Base-by-base conservation (phyloP, 352 stramenopile species). In the Globisporangium parvum region DNA sequence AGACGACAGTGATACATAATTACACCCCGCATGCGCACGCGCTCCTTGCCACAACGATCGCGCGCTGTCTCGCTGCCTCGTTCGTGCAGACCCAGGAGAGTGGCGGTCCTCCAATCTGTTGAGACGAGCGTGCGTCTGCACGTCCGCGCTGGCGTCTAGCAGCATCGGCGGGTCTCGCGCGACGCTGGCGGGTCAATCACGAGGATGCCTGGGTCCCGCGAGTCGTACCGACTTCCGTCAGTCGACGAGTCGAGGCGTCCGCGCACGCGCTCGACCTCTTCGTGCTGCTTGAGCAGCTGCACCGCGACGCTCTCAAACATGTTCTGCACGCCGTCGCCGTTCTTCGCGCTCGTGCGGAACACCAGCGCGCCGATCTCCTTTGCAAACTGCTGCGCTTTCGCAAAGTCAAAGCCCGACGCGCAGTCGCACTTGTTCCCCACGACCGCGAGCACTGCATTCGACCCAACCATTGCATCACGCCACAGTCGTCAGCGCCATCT, bases 391-490 rank as follows among this genome's bases (percentile, higher is more conserved):
- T 91, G 70, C n/a, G 81, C 81, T 26, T 81, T 72, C 8, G 60
- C 50, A 53, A 91, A 92, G 54, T 90, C 70, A 35, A 93, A 91
- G 12, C 56, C 55, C 12, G 77, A 83, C 37, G 71, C 45, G 35
- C 80, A 75, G 53, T 93, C 84, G 57, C 76, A 87, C 59, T 93
- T 93, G 66, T 93, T 93, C 53, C 84, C 84, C 41, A 92, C 84
- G 18, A 93, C 76, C 12, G 84, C 84, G 47, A 93, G 49, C 51
- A 93, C 82, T 76, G 1, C 6, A 3, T 14, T 51, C 35, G 35
- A 59, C 3, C 10, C 0, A 48, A 10, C 1, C 31, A 37, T 9
- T 12, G 31, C 31, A 37, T 1, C 31, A 37, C 2, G 42, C 3
- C 40, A 48, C 11, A 35, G 11, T 6, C 10, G 31, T 40, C 12